Evolutionary conservation across 2,329 filamentous ascomycete genomes (phyloP), one percentile per base, ranked within the genome.

Genomic region (Chaetomiaceae sp.): DNA sequence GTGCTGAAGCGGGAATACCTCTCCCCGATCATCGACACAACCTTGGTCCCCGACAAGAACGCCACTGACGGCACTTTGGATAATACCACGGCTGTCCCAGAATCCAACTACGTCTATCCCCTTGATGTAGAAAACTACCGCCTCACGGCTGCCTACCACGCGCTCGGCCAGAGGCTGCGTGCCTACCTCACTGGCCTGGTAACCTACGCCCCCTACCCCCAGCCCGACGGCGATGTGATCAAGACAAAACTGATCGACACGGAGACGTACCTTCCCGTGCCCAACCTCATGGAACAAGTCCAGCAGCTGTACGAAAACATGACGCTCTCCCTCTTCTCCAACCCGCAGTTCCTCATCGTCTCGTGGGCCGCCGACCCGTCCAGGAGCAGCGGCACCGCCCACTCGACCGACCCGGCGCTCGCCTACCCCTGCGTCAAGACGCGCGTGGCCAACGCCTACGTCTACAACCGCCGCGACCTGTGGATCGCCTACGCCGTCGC

Each of bases 221-320:
- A 66, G 7, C 61, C 58, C 23, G 62, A 62, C 43, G 66, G 66
- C 0, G 63, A 69, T 4, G 65, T 70, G 16, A 63, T 70, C 7
- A 70, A 71, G 51, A 76, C 73, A 1, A 65, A 65, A n/a, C 62
- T 77, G 1, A 63, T 76, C 16, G 61, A 70, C 55, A 62, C 54
- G 19, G 39, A 56, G 2, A 65, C 57, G 5, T 68, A 63, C 48
- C 63, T 70, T 20, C 59, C 66, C 2, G 56, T 57, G 10, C 34
- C 59, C 1, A 55, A 69, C 31, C 54, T 72, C 4, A 42, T 51
- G 14, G n/a, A 55, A 0, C 48, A 56, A 8, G 54, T 72, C 21
- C 63, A 66, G 42, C 53, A 46, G 3, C 60, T 70, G 19, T 70
- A 71, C 58, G 62, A 71, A 42, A 66, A 70, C 49, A 65, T 71